Evolutionary conservation across 352 stramenopile genomes (phyloP), one percentile per base, ranked within the genome.

Genomic region (Pythium vanterpoolii): DNA sequence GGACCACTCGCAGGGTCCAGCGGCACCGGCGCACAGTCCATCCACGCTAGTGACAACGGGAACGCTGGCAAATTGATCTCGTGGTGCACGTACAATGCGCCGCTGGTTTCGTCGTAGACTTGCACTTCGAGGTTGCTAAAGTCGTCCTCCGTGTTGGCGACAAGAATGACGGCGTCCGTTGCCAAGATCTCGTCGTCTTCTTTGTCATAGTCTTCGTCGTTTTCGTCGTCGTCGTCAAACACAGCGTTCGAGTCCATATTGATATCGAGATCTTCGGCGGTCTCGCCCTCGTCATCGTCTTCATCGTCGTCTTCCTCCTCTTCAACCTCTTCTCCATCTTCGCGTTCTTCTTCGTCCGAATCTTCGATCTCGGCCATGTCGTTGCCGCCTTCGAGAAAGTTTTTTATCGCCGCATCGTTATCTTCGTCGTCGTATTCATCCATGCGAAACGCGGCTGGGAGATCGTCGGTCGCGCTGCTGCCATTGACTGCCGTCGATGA

Each of bases 1-100:
- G 84, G 80, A 6, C 86, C 86, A 14, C 70, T 82, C 7, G 60
- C 66, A 8, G 80, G 71, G 59, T 91, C 53, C 11, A 88, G 62
- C 16, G 83, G 73, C 61, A 86, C 53, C 0, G 89, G 83, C 34
- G 82, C 76, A 43, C 96, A 93, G 71, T 98, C 94, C 69, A 99
- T 96, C 86, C 98, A 98, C 7, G 94, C 95, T 28, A 99, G 66
- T 60, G 84, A 97, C n/a, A 99, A 78, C 24, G 98, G 98, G 72
- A 99, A 99, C 16, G 97, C 95, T 4, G 97, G 96, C 34, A 99
- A 73, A 44, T 98, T 96, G 76, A 99, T 99, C 72, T 99, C 98
- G 79, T 99, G 98, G 83, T 99, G 98, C 34, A 99, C 95, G 77
- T 99, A 99, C 48, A 99, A 72, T 61, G 97, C 98, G 8, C 95